Evolutionary conservation across 164 flowering plant genomes (phyloP).

Genomic region (Vitis rupestris): DNA sequence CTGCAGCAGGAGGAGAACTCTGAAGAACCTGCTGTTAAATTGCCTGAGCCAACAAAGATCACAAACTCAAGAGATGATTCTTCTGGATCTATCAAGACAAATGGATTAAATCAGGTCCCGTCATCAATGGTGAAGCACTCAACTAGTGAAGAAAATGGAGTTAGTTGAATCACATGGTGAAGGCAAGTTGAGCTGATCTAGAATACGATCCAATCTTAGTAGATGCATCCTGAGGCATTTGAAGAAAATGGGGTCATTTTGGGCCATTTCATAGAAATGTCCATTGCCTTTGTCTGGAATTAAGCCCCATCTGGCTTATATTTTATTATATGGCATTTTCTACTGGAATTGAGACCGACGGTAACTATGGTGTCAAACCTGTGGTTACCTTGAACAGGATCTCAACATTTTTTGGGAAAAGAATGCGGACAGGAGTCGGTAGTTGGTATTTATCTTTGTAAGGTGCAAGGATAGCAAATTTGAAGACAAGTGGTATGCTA

Average conservation of each 20-base stretch:
- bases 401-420: constrained; percentile 2
- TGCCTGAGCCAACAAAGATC: constrained; percentile 25
- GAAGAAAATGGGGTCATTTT: background rate
- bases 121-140: constrained; percentile 15
- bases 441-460: background rate
- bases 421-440: background rate
- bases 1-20: constrained; percentile 29
- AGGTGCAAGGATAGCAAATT: background rate
- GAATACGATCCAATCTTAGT: background rate
- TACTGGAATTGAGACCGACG: constrained; percentile 1
- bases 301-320: constrained; percentile 3
- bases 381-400: background rate
- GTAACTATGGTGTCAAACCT: background rate
- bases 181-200: constrained; percentile 17
- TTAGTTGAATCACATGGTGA: constrained; percentile 10
- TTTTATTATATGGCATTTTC: background rate
- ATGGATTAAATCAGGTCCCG: constrained; percentile 41
- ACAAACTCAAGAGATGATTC: constrained; percentile 18
- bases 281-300: constrained; percentile 2
- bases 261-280: background rate
- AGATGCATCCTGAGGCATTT: background rate
- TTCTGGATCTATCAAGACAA: constrained; percentile 31
- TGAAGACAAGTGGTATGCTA: background rate
- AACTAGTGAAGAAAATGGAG: constrained; percentile 38
- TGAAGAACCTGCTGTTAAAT: constrained; percentile 28